Evolutionary conservation across 176 grass and related monocot genomes (phyloP), one percentile per base, ranked within the genome.

Genomic region (Neostapfia colusana): DNA sequence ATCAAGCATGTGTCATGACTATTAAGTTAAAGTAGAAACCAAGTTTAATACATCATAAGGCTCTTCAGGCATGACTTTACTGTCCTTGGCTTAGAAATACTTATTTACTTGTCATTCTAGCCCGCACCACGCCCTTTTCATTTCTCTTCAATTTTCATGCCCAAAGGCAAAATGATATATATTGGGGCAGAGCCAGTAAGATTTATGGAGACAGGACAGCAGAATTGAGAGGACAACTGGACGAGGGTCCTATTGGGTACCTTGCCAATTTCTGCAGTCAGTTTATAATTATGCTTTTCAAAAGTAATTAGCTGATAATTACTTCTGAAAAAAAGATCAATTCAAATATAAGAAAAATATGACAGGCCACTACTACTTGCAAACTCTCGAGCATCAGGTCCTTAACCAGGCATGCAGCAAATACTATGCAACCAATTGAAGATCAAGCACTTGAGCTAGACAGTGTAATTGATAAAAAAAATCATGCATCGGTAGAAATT

Each of bases 381-480:
- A 76, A 77, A 48, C 6, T 5, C 27, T 37, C 31, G 27, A 50
- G 26, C 49, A 51, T 54, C 10, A 70, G 35, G 10, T 9, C 41
- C 21, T 51, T 41, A 51, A 81, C 56, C 37, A 81, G 7, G 20
- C 41, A 37, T 1, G 2, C 53, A 74, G 25, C 2, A 74, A 16
- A 74, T 28, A 75, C 45, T 46, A 62, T 5, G 40, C 59, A 64
- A 50, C n/a, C 2, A 24, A 31, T 64, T 64, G 57, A 62, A 17
- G 41, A 48, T 72, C 4, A 69, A 70, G 43, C 21, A 38, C 72
- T 60, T 48, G 24, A 37, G 60, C 65, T 49, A 80, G 53, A n/a
- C 53, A 67, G 8, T 58, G 8, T 17, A 27, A 65, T 13, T 38
- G 5, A 54, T 54, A 8, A 27, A 50, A n/a, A 25, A 81, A 40